Percentiles rank a stretch among this genome's conserved stretches.
Evolutionary conservation across 169 alveolate species (phyloP).

Genomic region (Haemoproteus tartakovskyi): DNA sequence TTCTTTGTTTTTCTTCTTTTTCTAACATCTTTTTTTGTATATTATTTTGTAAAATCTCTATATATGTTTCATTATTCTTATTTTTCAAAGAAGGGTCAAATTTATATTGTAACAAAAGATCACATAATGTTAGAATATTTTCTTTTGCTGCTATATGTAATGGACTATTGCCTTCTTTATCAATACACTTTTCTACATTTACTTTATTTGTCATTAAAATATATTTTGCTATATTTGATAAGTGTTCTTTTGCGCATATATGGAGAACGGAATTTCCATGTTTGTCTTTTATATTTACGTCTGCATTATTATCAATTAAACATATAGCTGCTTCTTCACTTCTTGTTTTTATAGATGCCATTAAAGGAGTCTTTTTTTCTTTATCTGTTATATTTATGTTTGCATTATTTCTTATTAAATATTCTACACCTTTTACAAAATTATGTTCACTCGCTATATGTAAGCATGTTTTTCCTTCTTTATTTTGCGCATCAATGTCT

Average conservation of each 20-base stretch:
- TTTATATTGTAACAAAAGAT: constrained; percentile 33
- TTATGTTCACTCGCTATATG: constrained; percentile 64
- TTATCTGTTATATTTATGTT: constrained; percentile 36
- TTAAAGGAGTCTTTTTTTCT: constrained; percentile 39
- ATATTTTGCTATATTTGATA: constrained; percentile 42
- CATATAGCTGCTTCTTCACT: constrained; percentile 48
- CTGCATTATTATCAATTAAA: constrained; percentile 57
- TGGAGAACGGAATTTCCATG: constrained; percentile 38
- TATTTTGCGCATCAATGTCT: constrained; percentile 37
- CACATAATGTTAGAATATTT: constrained; percentile 25
- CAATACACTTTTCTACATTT: constrained; percentile 41
- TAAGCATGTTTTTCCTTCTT: constrained; percentile 57
- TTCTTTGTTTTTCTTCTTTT: constrained; percentile 52
- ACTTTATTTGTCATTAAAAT: constrained; percentile 44
- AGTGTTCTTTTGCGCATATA: constrained; percentile 59
- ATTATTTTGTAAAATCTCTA: constrained; percentile 55
- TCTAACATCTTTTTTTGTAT: constrained; percentile 20
- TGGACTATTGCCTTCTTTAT: constrained; percentile 50
- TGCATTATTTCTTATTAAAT: constrained; percentile 54
- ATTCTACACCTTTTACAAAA: constrained; percentile 58
- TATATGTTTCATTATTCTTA: constrained; percentile 56
- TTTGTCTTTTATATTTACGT: constrained; percentile 41
- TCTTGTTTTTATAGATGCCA: constrained; percentile 44
- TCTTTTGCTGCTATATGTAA: constrained; percentile 65
- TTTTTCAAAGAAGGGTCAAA: constrained; percentile 44